phyloP scores from a whole-genome alignment of 345 rosid species.

The Brassica incana region DNA sequence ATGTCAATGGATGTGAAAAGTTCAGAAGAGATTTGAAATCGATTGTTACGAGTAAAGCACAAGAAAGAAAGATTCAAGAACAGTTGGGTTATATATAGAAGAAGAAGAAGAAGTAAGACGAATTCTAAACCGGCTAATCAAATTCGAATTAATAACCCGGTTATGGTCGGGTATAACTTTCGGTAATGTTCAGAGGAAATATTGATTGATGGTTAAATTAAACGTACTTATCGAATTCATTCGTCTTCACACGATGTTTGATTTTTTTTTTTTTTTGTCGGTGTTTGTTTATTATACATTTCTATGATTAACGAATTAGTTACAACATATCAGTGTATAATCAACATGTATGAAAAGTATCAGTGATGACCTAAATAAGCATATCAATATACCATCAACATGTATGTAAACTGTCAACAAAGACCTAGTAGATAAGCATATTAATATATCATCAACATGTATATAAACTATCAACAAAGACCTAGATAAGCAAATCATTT shows the following conservation, averaged over 20 bases:
- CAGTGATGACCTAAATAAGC: background rate
- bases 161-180: background rate
- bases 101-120: background rate
- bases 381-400: background rate
- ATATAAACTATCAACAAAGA: background rate
- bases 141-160: background rate
- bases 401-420: background rate
- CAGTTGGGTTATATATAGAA: conserved; percentile 25
- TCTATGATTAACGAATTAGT: background rate
- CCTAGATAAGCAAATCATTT: background rate
- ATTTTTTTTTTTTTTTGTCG: background rate
- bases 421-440: background rate
- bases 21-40: background rate
- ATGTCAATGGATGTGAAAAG: conserved; percentile 9
- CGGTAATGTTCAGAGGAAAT: background rate
- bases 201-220: background rate
- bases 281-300: conserved; percentile 6
- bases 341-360: background rate
- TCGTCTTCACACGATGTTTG: conserved; percentile 7
- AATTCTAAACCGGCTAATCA: conserved; percentile 12
- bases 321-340: background rate
- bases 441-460: background rate
- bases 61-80: conserved; percentile 2
- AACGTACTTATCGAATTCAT: background rate
- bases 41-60: conserved; percentile 5